Percentiles rank a stretch among this genome's conserved stretches.
Conservation (phyloP, 2,329 filamentous ascomycete genomes). For the Chrysoporthe austroafricana region DNA sequence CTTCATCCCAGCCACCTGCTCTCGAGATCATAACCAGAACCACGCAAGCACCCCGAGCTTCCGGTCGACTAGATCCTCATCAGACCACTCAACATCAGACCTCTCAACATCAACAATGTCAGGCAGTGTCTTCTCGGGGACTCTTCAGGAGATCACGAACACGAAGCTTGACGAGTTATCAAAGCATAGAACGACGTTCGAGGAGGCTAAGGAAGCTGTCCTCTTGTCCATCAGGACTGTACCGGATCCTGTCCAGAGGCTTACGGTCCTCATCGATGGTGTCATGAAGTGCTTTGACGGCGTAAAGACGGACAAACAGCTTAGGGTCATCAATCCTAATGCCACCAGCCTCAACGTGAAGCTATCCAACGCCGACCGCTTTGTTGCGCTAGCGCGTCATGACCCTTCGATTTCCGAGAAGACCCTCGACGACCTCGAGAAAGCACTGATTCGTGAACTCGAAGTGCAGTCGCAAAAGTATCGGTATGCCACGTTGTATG, state of each 20-base stretch:
- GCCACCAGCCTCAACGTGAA: constrained; percentile 36
- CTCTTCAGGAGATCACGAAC: constrained; percentile 48
- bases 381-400: constrained; percentile 44
- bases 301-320: constrained; percentile 56
- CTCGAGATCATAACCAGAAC: not conserved
- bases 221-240: constrained; percentile 36
- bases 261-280: constrained; percentile 40
- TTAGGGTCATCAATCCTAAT: constrained; percentile 41
- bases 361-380: constrained; percentile 45
- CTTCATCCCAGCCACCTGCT: not conserved
- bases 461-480: constrained; percentile 48
- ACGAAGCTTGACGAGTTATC: constrained; percentile 49
- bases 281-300: constrained; percentile 41
- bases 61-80: not conserved
- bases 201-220: constrained; percentile 39
- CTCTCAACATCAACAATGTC: constrained; percentile 22
- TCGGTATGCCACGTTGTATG: constrained; percentile 49
- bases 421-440: constrained; percentile 41
- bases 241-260: constrained; percentile 36
- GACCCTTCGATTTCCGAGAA: constrained; percentile 46
- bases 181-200: constrained; percentile 44
- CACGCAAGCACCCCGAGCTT: not conserved
- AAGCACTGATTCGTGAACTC: constrained; percentile 43
- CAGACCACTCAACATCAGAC: not conserved
- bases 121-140: constrained; percentile 46